Evolutionary conservation across 1,284 basidiomycete species (phyloP).

Genomic region (Sanguinoderma infundibulare): DNA sequence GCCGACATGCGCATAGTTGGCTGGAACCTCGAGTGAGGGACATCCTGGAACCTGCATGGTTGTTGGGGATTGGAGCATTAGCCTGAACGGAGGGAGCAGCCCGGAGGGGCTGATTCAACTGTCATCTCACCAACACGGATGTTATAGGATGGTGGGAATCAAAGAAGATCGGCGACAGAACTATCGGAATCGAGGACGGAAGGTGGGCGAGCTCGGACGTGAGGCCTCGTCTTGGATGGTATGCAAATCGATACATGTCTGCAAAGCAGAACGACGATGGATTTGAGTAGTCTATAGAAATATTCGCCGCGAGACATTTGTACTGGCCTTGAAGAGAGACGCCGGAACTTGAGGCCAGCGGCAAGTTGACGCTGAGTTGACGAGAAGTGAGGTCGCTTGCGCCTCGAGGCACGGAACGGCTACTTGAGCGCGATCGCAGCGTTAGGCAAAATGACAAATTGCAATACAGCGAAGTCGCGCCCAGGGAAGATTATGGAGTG

Average conservation of each 20-base stretch:
- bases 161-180: background rate
- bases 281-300: background rate
- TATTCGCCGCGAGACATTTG: background rate
- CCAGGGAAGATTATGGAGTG: background rate
- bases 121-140: slow-evolving; percentile 1
- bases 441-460: slow-evolving; percentile 3
- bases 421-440: background rate
- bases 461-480: background rate
- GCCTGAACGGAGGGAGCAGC: background rate
- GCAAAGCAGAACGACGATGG: background rate
- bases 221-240: background rate
- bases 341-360: background rate
- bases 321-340: background rate
- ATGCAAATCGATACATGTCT: no score
- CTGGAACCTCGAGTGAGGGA: background rate
- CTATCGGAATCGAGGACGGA: background rate
- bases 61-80: background rate
- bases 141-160: slow-evolving; percentile 1
- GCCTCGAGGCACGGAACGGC: background rate
- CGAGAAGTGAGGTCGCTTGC: no score
- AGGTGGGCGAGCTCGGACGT: no score
- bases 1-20: background rate
- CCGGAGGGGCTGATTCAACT: background rate
- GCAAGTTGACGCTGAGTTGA: no score
- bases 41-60: background rate